Evolutionary conservation across 305 asterid genomes (phyloP).

Genomic region (Solanum aculeatissimum): DNA sequence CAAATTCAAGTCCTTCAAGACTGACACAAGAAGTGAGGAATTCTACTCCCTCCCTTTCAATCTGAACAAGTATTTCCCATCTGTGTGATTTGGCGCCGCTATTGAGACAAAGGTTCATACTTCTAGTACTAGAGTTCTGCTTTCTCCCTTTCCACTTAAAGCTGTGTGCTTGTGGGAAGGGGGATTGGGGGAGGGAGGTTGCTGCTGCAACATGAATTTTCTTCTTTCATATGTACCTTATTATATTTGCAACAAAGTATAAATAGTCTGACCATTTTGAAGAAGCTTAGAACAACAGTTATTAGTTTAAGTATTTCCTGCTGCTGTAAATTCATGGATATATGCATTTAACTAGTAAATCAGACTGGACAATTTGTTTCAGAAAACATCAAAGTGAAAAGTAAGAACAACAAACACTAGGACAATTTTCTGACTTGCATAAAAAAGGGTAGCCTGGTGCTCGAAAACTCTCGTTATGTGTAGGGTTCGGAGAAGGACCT

Average conservation of each 20-base stretch:
- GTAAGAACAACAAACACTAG: background rate
- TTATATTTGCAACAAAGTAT: conserved; percentile 2
- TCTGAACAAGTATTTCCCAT: conserved; percentile 89
- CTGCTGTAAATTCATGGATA: conserved; percentile 23
- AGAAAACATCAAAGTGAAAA: background rate
- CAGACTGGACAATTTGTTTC: background rate
- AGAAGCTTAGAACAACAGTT: conserved; percentile 4
- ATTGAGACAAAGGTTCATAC: background rate
- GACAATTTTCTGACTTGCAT: background rate
- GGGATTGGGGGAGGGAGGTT: background rate
- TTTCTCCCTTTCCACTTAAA: background rate
- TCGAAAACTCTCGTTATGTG: too few relatives aligned
- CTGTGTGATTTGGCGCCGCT: conserved; percentile 31
- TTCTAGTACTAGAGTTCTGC: background rate
- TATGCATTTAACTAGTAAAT: conserved; percentile 17
- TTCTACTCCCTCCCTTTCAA: conserved; percentile 86
- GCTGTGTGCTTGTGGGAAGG: background rate
- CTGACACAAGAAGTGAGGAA: conserved; percentile 80
- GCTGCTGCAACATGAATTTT: conserved; percentile 7
- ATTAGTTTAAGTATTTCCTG: background rate
- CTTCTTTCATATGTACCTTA: conserved; percentile 3
- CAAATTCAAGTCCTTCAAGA: conserved; percentile 67
- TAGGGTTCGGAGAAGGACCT: too few relatives aligned
- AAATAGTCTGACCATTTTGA: conserved; percentile 12
- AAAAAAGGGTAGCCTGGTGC: background rate